phyloP scores from a whole-genome alignment of 805 yeast genomes.

The Candida berthetii region DNA sequence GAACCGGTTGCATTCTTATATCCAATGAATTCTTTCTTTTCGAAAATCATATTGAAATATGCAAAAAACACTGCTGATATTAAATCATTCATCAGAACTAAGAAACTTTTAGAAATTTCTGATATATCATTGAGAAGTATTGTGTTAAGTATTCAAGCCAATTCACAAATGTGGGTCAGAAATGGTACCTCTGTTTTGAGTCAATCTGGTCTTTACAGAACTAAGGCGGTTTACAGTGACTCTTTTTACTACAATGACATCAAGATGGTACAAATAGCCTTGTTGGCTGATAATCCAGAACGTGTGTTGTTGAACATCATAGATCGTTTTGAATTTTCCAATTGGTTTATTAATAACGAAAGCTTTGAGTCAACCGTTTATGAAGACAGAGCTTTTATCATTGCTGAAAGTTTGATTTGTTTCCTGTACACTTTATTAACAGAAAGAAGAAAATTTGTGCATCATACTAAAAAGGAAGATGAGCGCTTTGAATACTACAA shows the following conservation, averaged over 20 bases:
- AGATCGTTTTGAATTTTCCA: conserved; percentile 54
- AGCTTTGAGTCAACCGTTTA: conserved; percentile 35
- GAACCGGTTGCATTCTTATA: conserved; percentile 51
- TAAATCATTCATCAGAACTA: conserved; percentile 8
- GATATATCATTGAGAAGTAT: conserved; percentile 56
- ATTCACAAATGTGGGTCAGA: conserved; percentile 66
- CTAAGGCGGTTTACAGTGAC: conserved; percentile 32
- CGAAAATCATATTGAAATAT: conserved; percentile 16
- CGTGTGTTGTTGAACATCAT: conserved; percentile 48
- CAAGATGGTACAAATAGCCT: conserved; percentile 56
- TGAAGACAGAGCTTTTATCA: conserved; percentile 41
- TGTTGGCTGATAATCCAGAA: conserved; percentile 46
- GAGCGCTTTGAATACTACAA: conserved; percentile 24
- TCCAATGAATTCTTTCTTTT: conserved; percentile 53
- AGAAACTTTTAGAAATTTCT: conserved; percentile 39
- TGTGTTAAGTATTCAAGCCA: conserved; percentile 56
- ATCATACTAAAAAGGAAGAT: conserved; percentile 25
- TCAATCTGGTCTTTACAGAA: conserved; percentile 44
- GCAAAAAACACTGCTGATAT: not conserved
- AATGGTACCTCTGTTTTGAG: conserved; percentile 53
- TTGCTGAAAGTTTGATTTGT: conserved; percentile 76
- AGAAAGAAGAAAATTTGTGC: conserved; percentile 59
- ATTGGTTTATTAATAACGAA: conserved; percentile 37
- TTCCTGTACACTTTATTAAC: conserved; percentile 64
- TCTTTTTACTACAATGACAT: conserved; percentile 70